A percentile compares a stretch with the other conserved stretches of the same genome.
Evolutionary conservation across 768 basidiomycete species (phyloP).

Genomic region (Phaeotremella fagi): DNA sequence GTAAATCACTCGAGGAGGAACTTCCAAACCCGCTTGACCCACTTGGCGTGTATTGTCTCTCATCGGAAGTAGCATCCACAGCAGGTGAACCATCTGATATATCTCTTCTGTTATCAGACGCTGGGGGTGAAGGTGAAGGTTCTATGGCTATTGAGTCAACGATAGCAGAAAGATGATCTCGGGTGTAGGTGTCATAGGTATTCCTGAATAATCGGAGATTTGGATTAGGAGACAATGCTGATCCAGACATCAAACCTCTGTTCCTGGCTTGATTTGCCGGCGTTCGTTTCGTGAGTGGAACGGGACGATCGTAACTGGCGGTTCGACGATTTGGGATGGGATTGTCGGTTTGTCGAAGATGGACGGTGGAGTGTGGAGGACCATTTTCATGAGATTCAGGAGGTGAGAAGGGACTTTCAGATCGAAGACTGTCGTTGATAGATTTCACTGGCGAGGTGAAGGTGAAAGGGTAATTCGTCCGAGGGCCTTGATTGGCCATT

Average conservation of each 20-base stretch:
- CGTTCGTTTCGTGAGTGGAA: not conserved
- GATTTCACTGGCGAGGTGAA: conserved; percentile 23
- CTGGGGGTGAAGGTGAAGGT: conserved; percentile 29
- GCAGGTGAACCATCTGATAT: conserved; percentile 18
- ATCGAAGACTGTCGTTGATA: not conserved
- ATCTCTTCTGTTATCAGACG: conserved; percentile 3
- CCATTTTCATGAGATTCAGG: conserved; percentile 5
- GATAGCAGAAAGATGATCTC: conserved; percentile 86
- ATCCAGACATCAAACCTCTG: not conserved
- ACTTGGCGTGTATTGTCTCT: conserved; percentile 4
- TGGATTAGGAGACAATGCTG: conserved; percentile 4
- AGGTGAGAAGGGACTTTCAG: not conserved
- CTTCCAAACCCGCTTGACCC: not conserved
- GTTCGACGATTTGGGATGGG: too few relatives aligned
- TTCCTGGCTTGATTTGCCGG: not conserved
- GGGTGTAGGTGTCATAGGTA: conserved; percentile 92
- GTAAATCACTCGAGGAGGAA: conserved; percentile 4
- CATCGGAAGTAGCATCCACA: conserved; percentile 9
- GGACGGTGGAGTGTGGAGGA: conserved; percentile 21
- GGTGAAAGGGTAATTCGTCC: conserved; percentile 22
- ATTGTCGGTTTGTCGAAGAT: not conserved
- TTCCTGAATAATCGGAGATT: conserved; percentile 68
- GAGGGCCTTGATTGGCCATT: conserved; percentile 8
- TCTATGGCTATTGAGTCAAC: conserved; percentile 82
- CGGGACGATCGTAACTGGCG: not conserved